Base-by-base conservation (phyloP, 106 monocot species). In the Amphibolis antarctica region DNA sequence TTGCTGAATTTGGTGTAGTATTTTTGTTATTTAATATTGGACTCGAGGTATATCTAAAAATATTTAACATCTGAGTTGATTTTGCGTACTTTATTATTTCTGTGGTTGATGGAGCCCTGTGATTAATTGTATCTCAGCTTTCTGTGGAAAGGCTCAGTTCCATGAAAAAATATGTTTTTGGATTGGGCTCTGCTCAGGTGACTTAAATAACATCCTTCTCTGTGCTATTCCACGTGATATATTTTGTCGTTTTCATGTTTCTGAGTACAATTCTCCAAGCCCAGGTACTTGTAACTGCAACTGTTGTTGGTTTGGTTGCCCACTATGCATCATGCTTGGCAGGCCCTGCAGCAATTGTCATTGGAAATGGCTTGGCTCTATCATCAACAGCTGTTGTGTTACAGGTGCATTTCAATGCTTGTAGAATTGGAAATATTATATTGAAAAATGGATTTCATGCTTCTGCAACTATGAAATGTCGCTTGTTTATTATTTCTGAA, bases 1-100 rank as follows among this genome's bases (percentile, higher is more conserved):
- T 96, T 76, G 96, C 96, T 78, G 96, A 96, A 75, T 96, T 96
- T 86, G 96, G 96, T 70, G 96, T 96, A 69, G 96, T 96, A n/a
- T 96, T 96, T 82, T 71, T 96, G 66, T 67, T 96, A 42, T 96
- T 96, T 53, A 96, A 96, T 77, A 96, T 96, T 69, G 96, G 96
- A 23, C 86, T 96, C 55, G 96, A 96, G 96, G 96, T 96, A 84
- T 12, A 64, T 11, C n/a, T n/a, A n/a, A n/a, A n/a, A n/a, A n/a
- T n/a, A n/a, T n/a, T n/a, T n/a, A n/a, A n/a, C n/a, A n/a, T n/a
- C 36, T 36, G 36, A 36, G 36, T 36, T 36, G 36, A 2, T 36
- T 36, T 36, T 36, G 7, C 36, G 4, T 36, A 36, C 36, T 7
- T 36, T 36, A 36, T 36, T 36, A 7, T 7, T 7, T 2, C 36